Evolutionary conservation across 306 rosid species (phyloP), one percentile per base, ranked within the genome.

Genomic region (Prosopis cineraria): DNA sequence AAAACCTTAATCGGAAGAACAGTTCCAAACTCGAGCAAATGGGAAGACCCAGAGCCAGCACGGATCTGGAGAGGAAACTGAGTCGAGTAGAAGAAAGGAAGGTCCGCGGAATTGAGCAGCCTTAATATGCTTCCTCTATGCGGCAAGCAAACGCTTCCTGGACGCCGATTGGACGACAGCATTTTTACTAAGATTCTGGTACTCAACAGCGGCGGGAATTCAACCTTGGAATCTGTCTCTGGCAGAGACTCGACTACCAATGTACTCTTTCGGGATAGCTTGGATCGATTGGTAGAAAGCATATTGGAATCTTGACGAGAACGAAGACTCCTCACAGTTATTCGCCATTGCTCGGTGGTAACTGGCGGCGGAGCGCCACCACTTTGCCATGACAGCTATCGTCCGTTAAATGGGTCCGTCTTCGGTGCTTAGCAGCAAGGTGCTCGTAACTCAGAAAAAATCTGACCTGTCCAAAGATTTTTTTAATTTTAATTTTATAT

Each of bases 21-120:
- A 5, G 71, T 84, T 67, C 98, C 98, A 6, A 92, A 89, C 74
- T 92, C 94, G 8, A 92, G 76, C 55, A 95, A 69, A 31, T 85
- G 91, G 4, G 95, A 88, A 2, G 98, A 95, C 10, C 98, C 98
- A 31, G 98, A 85, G 3, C 98, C 98, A 11, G 98, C 97, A 29
- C 97, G 95, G 78, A 95, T 91, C 93, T 95, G 97, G 33, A 95
- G 92, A 10, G 93, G 87, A 37, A 95, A 92, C 70, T 89, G 83
- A 4, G 97, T 95, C 65, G 97, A 88, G 84, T 92, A 89, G 70
- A 95, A 90, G 76, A 80, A 91, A 0, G 95, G 95, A 19, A 76
- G 89, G 59, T 87, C 74, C 0, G 85, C 79, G 47, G 91, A 84
- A 2, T 88, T 78, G 69, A 94, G 87, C 30, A 94, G 95, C 81